A percentile compares a stretch with the other conserved stretches of the same genome.
Conservation (phyloP, 164 flowering plant species). For the Magnolia officinalis region DNA sequence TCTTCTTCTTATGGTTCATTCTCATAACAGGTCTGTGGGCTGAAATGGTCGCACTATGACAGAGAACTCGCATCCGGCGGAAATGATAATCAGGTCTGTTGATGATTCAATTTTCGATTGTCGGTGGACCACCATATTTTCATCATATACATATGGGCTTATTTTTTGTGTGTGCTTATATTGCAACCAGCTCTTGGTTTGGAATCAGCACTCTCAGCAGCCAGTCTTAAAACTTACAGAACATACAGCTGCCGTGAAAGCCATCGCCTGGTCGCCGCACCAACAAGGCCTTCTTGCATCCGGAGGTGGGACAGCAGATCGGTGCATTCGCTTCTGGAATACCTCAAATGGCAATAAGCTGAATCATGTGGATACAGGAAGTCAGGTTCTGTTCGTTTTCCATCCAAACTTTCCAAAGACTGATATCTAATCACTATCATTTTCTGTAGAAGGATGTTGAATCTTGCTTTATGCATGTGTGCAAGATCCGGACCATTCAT, state of each 20-base stretch:
- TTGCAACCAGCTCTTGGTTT: conserved; percentile 68
- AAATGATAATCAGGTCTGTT: conserved; percentile 90
- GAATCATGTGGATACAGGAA: conserved; percentile 81
- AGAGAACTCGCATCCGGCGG: conserved; percentile 99
- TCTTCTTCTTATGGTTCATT: not conserved
- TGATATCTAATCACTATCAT: not conserved
- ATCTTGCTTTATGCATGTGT: not conserved
- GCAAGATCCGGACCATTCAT: not conserved
- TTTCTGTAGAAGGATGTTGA: not conserved
- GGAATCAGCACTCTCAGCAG: conserved; percentile 92
- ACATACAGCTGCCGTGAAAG: conserved; percentile 98
- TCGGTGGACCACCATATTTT: not conserved
- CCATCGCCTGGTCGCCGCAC: conserved; percentile 99
- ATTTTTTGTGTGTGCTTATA: not conserved
- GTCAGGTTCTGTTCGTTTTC: conserved; percentile 54
- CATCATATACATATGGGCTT: not conserved
- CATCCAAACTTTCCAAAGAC: not conserved
- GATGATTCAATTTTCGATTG: not conserved
- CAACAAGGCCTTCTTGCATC: conserved; percentile 88
- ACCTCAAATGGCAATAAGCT: conserved; percentile 81
- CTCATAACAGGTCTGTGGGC: conserved; percentile 73
- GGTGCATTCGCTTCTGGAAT: conserved; percentile 98
- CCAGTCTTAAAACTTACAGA: conserved; percentile 74
- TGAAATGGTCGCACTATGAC: conserved; percentile 99
- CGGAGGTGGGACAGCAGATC: conserved; percentile 98